These are phyloP conservation scores for Citeromyces hawaiiensis DNA, from an alignment of 1,139 yeast species.

Conservation along the genomic window DNA sequence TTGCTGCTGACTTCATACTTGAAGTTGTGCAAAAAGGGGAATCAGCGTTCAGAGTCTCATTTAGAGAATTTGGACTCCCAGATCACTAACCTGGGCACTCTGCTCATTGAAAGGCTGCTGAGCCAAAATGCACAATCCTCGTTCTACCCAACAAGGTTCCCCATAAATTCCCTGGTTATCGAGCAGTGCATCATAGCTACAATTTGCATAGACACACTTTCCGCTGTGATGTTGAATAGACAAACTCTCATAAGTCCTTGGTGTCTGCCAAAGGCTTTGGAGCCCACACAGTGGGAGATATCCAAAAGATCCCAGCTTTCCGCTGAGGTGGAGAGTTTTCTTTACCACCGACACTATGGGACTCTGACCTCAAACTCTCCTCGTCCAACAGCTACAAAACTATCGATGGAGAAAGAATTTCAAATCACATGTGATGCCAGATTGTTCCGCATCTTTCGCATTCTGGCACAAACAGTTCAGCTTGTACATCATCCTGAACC, in stretches of 20 bases:
- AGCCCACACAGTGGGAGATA: background rate
- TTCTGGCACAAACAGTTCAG: background rate
- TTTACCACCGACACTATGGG: background rate
- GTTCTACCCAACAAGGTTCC: background rate
- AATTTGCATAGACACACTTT: background rate
- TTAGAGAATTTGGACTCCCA: background rate
- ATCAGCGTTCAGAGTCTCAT: background rate
- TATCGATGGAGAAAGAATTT: background rate
- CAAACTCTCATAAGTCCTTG: background rate
- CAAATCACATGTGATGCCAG: background rate
- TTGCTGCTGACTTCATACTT: background rate
- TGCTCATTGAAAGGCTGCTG: conserved; percentile 1
- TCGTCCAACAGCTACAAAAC: background rate
- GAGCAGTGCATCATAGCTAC: background rate
- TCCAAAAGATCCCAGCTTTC: background rate
- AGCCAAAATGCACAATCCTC: background rate
- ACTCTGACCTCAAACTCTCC: background rate
- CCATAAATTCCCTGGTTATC: background rate
- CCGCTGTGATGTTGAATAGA: background rate
- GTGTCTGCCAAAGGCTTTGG: background rate
- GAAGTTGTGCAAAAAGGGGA: background rate
- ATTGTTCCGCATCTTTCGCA: background rate
- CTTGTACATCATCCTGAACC: background rate
- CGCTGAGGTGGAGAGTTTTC: background rate
- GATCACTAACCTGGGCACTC: background rate